Evolutionary conservation across 345 rosid genomes (phyloP).

Genomic region (Acer saccharum): DNA sequence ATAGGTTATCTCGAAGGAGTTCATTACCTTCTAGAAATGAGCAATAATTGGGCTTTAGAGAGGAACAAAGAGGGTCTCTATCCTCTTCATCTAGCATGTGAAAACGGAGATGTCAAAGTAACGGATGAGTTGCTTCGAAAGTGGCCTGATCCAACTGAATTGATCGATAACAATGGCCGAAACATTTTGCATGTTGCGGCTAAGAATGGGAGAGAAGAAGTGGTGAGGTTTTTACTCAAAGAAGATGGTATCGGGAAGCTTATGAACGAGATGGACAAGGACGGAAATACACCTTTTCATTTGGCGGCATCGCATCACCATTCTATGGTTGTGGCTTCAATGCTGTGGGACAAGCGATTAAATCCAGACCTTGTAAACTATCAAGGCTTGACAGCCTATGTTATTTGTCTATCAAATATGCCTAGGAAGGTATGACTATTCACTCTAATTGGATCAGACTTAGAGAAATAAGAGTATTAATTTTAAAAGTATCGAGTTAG

Average conservation of each 20-base stretch:
- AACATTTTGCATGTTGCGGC: constrained; percentile 36
- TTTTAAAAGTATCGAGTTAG: too few relatives aligned
- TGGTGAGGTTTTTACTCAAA: constrained; percentile 18
- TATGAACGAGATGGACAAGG: constrained; percentile 22
- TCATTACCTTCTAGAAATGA: background rate
- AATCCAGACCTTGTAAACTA: constrained; percentile 21
- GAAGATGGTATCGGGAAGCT: constrained; percentile 1
- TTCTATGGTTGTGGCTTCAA: constrained; percentile 18
- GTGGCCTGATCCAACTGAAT: constrained; percentile 22
- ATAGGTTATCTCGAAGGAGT: background rate
- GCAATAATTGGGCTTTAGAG: background rate
- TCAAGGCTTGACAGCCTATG: constrained; percentile 28
- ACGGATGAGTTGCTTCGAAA: constrained; percentile 11
- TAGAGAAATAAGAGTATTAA: too few relatives aligned
- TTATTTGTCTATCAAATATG: background rate
- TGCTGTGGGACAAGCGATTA: constrained; percentile 16
- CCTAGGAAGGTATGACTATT: background rate
- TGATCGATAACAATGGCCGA: constrained; percentile 14
- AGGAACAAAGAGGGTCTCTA: constrained; percentile 19
- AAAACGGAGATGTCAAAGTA: constrained; percentile 14
- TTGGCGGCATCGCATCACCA: constrained; percentile 26
- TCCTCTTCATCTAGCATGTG: constrained; percentile 28
- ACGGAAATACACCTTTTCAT: constrained; percentile 39
- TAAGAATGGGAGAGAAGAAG: constrained; percentile 17
- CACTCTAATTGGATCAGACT: too few relatives aligned